Evolutionary conservation across 2,329 filamentous ascomycete genomes (phyloP), one percentile per base, ranked within the genome.

Genomic region (Apiospora aurea): DNA sequence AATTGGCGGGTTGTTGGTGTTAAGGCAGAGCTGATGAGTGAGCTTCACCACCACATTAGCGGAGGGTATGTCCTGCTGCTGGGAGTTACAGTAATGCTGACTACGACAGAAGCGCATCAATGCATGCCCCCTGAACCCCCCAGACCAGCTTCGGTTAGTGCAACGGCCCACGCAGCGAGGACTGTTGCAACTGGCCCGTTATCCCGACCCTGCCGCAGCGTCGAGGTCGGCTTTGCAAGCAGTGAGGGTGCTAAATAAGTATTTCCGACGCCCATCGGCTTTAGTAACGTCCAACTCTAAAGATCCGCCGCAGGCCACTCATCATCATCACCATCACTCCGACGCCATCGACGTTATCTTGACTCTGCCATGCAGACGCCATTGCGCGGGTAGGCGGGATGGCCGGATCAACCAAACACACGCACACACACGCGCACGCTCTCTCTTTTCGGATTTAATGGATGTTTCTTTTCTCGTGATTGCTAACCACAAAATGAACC

Each of bases 271-370:
- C 26, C 10, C 10, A 21, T 61, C 53, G 53, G 53, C 4, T 21
- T 34, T 61, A 61, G 6, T 16, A 53, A 16, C 24, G 21, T 3
- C 7, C 46, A 49, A 49, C 46, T n/a, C 21, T 49, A 29, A 53
- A 29, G 51, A 16, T 53, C 51, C 51, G 51, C 24, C 51, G 41
- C 6, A 10, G 8, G 41, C 13, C 41, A 43, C 26, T 29, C 26
- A 29, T 29, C 26, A 3, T 43, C 41, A 14, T 21, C 46, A 14
- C 7, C 46, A 21, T 49, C 46, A 49, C 7, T 5, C 2, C 18
- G 24, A 26, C 49, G 51, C 26, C 53, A 61, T 34, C 24, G 53
- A 61, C 53, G 53, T 34, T 34, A 61, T 61, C 53, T 61, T 34
- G 53, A 34, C 53, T 34, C 53, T 34, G 26, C 46, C 46, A 49